Base-by-base conservation (phyloP, 257 asterid species). In the Lithospermum erythrorhizon region DNA sequence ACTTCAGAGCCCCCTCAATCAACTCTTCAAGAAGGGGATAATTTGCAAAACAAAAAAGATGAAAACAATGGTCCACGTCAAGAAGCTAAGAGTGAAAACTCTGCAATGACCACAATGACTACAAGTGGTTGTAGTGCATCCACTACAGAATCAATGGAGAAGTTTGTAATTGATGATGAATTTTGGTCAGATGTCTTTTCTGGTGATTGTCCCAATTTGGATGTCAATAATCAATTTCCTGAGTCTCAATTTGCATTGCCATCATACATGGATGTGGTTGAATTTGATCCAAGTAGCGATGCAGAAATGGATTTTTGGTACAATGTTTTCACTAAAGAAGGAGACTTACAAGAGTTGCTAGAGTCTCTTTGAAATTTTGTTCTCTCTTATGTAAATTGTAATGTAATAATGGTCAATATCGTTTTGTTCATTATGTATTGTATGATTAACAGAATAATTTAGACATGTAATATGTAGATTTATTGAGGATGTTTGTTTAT, bases 121-220 rank as follows among this genome's bases (percentile, higher is more conserved):
- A 19, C 23, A 13, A 45, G 20, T 23, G 23, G 27, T 16, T 21
- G 49, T 9, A 21, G 3, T 5, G 25, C 37, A 2, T 45, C 21
- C 2, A 29, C 20, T 6, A 19, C 53, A 27, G 55, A 35, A 8
- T 0, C 21, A 9, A 41, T 18, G 30, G 54, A 56, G 32, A 22
- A 69, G 21, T 62, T 29, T 21, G 21, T 63, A 8, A 54, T 56
- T 16, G 68, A 52, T 45, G 64, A 48, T 6, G 23, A 52, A 18
- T 62, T 69, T 49, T 62, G 68, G 73, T 68, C 72, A 21, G 66
- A 68, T 10, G 72, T 68, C 25, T 30, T 68, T 14, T 18, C 64
- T 1, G 59, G 25, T 21, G 51, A 65, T 66, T 18, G 55, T 7
- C 2, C 54, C 5, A 53, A 45, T 51, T 2, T 37, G 55, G 19